A percentile compares a stretch with the other conserved stretches of the same genome.
phyloP scores from a whole-genome alignment of 139 green algal genomes.

The Haematococcus sp. region DNA sequence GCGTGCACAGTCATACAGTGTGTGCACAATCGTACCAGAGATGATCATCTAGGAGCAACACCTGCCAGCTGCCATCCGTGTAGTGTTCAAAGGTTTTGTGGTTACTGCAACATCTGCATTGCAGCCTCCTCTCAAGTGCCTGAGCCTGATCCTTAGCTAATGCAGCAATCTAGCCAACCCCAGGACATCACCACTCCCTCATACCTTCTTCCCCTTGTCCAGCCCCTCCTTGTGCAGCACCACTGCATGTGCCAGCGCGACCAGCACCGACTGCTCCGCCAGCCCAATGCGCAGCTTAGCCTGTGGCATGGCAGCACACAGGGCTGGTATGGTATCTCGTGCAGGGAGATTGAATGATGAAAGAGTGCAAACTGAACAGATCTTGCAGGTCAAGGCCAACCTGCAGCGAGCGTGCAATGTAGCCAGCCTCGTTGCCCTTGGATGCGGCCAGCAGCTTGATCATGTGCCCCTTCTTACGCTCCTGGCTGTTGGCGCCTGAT shows the following conservation, averaged over 20 bases:
- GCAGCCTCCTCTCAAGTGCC: too few relatives aligned
- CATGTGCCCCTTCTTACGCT: constrained; percentile 79
- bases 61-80: background rate
- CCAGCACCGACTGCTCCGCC: constrained; percentile 90
- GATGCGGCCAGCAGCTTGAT: constrained; percentile 84
- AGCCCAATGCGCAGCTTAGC: constrained; percentile 97
- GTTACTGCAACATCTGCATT: too few relatives aligned
- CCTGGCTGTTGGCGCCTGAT: constrained; percentile 55
- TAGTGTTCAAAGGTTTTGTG: background rate
- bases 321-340: too few relatives aligned
- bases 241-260: constrained; percentile 84
- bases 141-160: too few relatives aligned
- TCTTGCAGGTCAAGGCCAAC: constrained; percentile 37
- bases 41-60: background rate
- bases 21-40: background rate
- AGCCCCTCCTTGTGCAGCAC: constrained; percentile 56
- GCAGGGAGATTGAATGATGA: background rate
- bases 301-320: constrained; percentile 36
- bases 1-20: background rate
- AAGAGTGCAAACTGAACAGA: background rate
- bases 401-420: constrained; percentile 82
- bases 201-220: constrained; percentile 12
- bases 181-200: too few relatives aligned
- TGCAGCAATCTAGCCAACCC: too few relatives aligned
- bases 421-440: constrained; percentile 83